Percentiles rank a stretch among this genome's conserved stretches.
These are phyloP conservation scores for Candida pseudofarinosa DNA, from an alignment of 805 yeast species.

Conservation along the genomic window DNA sequence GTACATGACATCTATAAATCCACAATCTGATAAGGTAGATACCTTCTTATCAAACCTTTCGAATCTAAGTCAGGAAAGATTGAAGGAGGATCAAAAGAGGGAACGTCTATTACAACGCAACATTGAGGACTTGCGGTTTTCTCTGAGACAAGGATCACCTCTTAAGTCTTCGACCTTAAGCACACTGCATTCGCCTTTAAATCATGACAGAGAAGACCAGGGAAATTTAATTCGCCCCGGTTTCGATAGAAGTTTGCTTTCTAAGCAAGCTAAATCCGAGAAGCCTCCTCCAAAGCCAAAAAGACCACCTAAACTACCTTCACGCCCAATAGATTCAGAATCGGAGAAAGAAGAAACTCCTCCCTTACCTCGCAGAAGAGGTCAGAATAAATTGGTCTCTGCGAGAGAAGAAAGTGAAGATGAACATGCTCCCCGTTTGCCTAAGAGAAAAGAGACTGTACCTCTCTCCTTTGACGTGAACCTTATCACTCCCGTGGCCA, in stretches of 20 bases:
- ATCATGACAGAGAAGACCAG: neutral
- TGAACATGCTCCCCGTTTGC: slow-evolving; percentile 8
- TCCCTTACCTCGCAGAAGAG: slow-evolving; percentile 9
- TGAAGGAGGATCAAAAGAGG: slow-evolving; percentile 31
- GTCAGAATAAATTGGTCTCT: neutral
- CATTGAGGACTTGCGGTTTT: slow-evolving; percentile 25
- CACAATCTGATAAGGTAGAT: slow-evolving; percentile 31
- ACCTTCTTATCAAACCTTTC: slow-evolving; percentile 35
- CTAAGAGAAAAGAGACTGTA: slow-evolving; percentile 5
- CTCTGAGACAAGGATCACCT: slow-evolving; percentile 21
- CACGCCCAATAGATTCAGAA: slow-evolving; percentile 7
- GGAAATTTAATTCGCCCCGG: neutral
- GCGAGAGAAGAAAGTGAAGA: neutral
- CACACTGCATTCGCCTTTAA: neutral
- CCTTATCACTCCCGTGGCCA: slow-evolving; percentile 16
- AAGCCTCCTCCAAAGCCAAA: slow-evolving; percentile 8
- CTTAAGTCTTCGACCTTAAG: slow-evolving; percentile 7
- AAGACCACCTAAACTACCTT: slow-evolving; percentile 6
- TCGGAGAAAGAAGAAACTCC: slow-evolving; percentile 8
- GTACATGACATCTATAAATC: slow-evolving; percentile 18
- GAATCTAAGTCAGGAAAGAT: slow-evolving; percentile 30
- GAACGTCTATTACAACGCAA: slow-evolving; percentile 30
- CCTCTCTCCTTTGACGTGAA: slow-evolving; percentile 9
- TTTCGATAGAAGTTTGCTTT: neutral
- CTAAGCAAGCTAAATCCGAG: neutral